phyloP scores from a whole-genome alignment of 805 yeast species.

The Metschnikowia cubensis region DNA sequence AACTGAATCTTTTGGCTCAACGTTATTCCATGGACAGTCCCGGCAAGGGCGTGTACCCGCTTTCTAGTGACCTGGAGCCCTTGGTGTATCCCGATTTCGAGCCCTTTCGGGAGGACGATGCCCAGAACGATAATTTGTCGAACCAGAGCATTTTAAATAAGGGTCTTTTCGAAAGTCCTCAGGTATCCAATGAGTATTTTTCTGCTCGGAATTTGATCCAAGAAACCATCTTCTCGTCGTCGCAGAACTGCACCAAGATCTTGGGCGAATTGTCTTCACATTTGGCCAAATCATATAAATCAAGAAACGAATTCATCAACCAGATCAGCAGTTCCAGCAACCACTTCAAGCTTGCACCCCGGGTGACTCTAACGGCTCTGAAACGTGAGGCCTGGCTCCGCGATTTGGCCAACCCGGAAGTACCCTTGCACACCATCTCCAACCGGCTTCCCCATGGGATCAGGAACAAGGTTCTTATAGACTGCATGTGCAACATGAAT shows the following conservation, averaged over 20 bases:
- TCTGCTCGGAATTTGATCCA: conserved; percentile 63
- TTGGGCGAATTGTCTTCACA: conserved; percentile 37
- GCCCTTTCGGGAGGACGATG: conserved; percentile 50
- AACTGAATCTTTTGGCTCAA: conserved; percentile 34
- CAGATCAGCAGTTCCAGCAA: conserved; percentile 33
- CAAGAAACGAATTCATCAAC: conserved; percentile 39
- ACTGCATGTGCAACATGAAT: conserved; percentile 60
- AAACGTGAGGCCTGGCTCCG: conserved; percentile 82
- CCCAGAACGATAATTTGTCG: conserved; percentile 44
- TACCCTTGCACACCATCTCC: conserved; percentile 65
- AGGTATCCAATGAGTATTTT: conserved; percentile 62
- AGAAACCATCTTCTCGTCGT: conserved; percentile 36
- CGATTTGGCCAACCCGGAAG: conserved; percentile 65
- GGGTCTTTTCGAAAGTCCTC: conserved; percentile 65
- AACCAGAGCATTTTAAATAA: conserved; percentile 52
- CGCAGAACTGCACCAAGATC: conserved; percentile 32
- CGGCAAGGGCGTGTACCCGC: conserved; percentile 29
- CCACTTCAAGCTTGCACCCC: conserved; percentile 71
- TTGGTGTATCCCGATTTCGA: conserved; percentile 61
- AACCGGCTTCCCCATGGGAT: conserved; percentile 89
- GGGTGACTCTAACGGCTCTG: conserved; percentile 86
- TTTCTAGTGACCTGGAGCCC: conserved; percentile 21
- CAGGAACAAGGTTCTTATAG: conserved; percentile 66
- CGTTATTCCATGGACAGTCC: conserved; percentile 37
- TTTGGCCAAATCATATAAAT: conserved; percentile 33